Percentiles rank a stretch among this genome's conserved stretches.
Evolutionary conservation across 495 filamentous ascomycete species (phyloP).

Genomic region (Penicillium atrosanguineum): DNA sequence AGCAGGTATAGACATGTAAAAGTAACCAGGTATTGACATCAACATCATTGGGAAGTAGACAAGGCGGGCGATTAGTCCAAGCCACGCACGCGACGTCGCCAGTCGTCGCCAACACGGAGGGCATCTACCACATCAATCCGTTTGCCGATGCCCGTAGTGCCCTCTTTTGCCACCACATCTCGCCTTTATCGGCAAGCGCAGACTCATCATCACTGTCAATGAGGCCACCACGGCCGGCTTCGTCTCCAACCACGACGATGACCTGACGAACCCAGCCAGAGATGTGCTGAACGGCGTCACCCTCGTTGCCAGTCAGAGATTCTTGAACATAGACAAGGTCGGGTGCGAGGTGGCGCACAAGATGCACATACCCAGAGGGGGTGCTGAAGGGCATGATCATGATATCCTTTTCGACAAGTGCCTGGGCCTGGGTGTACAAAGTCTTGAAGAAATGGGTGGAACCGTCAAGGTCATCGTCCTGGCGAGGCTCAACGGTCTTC

Average conservation of each 20-base stretch:
- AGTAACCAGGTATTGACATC: slow-evolving; percentile 27
- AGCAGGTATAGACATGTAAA: slow-evolving; percentile 33
- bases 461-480: slow-evolving; percentile 33
- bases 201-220: slow-evolving; percentile 88
- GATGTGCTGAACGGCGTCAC: slow-evolving; percentile 66
- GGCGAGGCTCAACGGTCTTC: slow-evolving; percentile 45
- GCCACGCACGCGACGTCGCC: slow-evolving; percentile 69
- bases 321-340: slow-evolving; percentile 84
- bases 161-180: slow-evolving; percentile 83
- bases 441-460: slow-evolving; percentile 63
- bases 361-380: slow-evolving; percentile 70
- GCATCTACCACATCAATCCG: slow-evolving; percentile 84
- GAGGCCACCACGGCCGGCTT: slow-evolving; percentile 77
- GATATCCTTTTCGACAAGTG: slow-evolving; percentile 74
- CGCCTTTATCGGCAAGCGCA: slow-evolving; percentile 51
- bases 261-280: slow-evolving; percentile 82
- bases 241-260: slow-evolving; percentile 80
- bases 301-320: slow-evolving; percentile 68
- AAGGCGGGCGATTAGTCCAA: slow-evolving; percentile 51
- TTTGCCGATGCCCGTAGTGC: slow-evolving; percentile 78
- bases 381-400: slow-evolving; percentile 89
- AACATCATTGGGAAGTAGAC: slow-evolving; percentile 14
- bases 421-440: slow-evolving; percentile 70
- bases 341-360: slow-evolving; percentile 78
- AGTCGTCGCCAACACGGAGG: slow-evolving; percentile 75